Base-by-base conservation (phyloP, 169 alveolate species). In the Theileria luwenshuni region DNA sequence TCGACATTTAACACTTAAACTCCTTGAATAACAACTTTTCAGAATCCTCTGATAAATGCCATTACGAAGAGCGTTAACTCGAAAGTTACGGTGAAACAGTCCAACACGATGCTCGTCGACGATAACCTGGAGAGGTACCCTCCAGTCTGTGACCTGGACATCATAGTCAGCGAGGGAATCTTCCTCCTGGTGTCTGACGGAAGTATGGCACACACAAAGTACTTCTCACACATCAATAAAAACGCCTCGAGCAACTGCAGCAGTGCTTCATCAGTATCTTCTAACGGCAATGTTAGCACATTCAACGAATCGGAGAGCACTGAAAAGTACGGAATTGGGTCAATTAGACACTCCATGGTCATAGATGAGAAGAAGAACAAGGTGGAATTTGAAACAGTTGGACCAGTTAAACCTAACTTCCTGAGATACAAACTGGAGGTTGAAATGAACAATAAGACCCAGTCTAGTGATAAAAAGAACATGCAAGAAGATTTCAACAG, bases 1-100 rank as follows among this genome's bases (percentile, higher is more conserved):
- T 25, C 1, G 23, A 3, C 45, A 56, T 21, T 27, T 56, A 56
- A 21, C 30, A 2, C 23, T 10, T 23, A n/a, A 56, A 21, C 30
- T 56, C 3, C 42, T 25, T 17, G 23, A 51, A 51, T 51, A 35
- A 10, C n/a, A n/a, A n/a, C n/a, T 48, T 8, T 35, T n/a, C 43
- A 79, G 87, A 79, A 77, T 8, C 87, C 87, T 23, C 77, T 79
- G 3, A 72, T 79, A 38, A 42, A 68, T 19, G 87, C 87, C 25
- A 79, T 79, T 19, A 68, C 83, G 17, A 56, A 69, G 23, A 79
- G 87, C 23, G 83, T 79, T 25, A 79, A 79, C 38, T 59, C 87
- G 23, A 68, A 73, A 8, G 43, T 79, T 45, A 23, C 70, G 2
- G 74, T 79, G 17, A 79, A 70, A 42, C 87, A 79, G 73, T n/a